phyloP scores from a whole-genome alignment of 176 grass and related monocot species.

The Triticum timopheevii region DNA sequence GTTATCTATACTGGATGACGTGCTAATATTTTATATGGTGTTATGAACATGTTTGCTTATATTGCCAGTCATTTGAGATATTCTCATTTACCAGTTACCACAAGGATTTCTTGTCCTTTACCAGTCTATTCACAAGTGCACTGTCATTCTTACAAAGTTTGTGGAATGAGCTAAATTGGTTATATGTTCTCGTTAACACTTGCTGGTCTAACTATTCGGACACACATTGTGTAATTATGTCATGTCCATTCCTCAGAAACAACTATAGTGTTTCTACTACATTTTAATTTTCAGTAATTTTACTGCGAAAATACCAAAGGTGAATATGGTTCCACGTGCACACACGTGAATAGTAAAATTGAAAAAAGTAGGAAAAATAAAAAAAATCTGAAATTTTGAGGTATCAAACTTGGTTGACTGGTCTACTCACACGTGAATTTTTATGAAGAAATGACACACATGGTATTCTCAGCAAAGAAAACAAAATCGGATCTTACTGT shows the following conservation, averaged over 20 bases:
- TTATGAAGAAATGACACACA: too few species aligned
- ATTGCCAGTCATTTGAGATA: neutral
- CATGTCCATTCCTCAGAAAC: neutral
- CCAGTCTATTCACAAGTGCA: neutral
- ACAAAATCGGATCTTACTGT: too few species aligned
- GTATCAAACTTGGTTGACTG: too few species aligned
- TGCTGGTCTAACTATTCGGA: neutral
- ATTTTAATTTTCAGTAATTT: conserved; percentile 19
- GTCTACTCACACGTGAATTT: too few species aligned
- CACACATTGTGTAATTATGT: neutral
- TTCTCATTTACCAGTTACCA: conserved; percentile 2
- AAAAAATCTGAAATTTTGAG: too few species aligned
- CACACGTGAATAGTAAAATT: too few species aligned
- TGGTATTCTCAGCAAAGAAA: too few species aligned
- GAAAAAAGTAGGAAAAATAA: too few species aligned
- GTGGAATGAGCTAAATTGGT: neutral
- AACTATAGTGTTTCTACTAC: neutral
- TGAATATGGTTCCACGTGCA: too few species aligned
- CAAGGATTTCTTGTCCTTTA: neutral
- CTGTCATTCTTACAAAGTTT: conserved; percentile 8
- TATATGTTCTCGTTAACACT: conserved; percentile 13
- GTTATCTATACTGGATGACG: neutral
- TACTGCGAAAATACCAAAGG: too few species aligned
- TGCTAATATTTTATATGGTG: neutral
- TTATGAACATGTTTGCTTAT: neutral